Percentiles rank a stretch among this genome's conserved stretches.
Evolutionary conservation across 441 rosid genomes (phyloP).

Genomic region (Flueggea neowawraea): DNA sequence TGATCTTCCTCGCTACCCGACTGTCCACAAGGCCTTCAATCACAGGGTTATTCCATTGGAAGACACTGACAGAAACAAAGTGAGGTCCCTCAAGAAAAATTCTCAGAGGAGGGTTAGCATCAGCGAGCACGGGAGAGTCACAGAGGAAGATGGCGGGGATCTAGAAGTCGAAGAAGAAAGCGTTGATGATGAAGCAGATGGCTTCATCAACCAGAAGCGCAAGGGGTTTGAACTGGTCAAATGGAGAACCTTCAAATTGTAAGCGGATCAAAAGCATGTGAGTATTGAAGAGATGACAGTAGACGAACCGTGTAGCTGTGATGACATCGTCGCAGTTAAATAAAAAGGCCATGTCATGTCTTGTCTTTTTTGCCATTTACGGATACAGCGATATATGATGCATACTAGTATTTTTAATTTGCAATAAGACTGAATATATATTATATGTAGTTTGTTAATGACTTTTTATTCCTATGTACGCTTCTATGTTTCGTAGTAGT

Average conservation of each 20-base stretch:
- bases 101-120: conserved; percentile 37
- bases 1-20: conserved; percentile 38
- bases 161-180: conserved; percentile 3
- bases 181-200: conserved; percentile 26
- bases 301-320: no score
- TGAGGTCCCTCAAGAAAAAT: neutral
- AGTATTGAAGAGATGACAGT: neutral
- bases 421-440: neutral
- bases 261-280: conserved; percentile 10
- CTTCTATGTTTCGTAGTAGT: no score
- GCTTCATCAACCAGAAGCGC: conserved; percentile 35
- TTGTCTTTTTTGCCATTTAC: conserved; percentile 6
- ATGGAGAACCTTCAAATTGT: conserved; percentile 47
- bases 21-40: conserved; percentile 28
- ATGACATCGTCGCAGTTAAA: conserved; percentile 6
- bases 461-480: no score
- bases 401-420: neutral
- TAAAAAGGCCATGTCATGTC: conserved; percentile 20
- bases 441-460: neutral
- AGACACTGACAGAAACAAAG: neutral
- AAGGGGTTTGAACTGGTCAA: conserved; percentile 40
- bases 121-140: conserved; percentile 20
- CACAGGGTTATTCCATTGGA: conserved; percentile 12
- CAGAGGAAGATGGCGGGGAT: conserved; percentile 1
- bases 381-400: neutral